These are phyloP conservation scores for Yamadazyma mexicana DNA, from an alignment of 1,139 yeast species.

Conservation along the genomic window DNA sequence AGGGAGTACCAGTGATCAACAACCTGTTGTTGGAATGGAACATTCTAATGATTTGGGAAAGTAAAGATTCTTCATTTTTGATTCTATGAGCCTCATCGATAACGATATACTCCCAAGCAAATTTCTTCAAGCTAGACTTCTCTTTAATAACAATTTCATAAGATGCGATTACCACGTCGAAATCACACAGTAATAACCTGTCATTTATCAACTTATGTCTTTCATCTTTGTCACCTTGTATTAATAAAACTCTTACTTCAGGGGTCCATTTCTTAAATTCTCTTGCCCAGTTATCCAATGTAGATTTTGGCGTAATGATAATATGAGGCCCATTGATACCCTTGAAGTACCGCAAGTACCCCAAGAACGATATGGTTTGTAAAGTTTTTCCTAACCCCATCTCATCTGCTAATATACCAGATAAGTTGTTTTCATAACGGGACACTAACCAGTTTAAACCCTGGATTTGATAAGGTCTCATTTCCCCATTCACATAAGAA, in stretches of 20 bases:
- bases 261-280: slow-evolving; percentile 82
- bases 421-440: slow-evolving; percentile 76
- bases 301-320: slow-evolving; percentile 75
- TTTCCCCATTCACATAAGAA: slow-evolving; percentile 56
- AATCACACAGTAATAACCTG: slow-evolving; percentile 57
- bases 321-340: slow-evolving; percentile 70
- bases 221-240: slow-evolving; percentile 73
- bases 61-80: slow-evolving; percentile 71
- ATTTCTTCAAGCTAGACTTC: slow-evolving; percentile 60
- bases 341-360: slow-evolving; percentile 63
- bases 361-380: slow-evolving; percentile 85
- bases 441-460: slow-evolving; percentile 92
- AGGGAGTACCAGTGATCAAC: slow-evolving; percentile 78
- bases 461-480: slow-evolving; percentile 85
- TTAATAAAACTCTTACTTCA: slow-evolving; percentile 62
- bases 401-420: slow-evolving; percentile 95
- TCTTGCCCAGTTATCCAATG: slow-evolving; percentile 77
- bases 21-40: slow-evolving; percentile 70
- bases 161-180: slow-evolving; percentile 72
- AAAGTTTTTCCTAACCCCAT: slow-evolving; percentile 98
- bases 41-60: slow-evolving; percentile 73
- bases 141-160: slow-evolving; percentile 79
- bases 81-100: slow-evolving; percentile 85
- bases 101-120: slow-evolving; percentile 72
- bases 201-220: slow-evolving; percentile 54